Evolutionary conservation across 2,329 filamentous ascomycete species (phyloP), one percentile per base, ranked within the genome.

Genomic region (Thielaviopsis punctulata): DNA sequence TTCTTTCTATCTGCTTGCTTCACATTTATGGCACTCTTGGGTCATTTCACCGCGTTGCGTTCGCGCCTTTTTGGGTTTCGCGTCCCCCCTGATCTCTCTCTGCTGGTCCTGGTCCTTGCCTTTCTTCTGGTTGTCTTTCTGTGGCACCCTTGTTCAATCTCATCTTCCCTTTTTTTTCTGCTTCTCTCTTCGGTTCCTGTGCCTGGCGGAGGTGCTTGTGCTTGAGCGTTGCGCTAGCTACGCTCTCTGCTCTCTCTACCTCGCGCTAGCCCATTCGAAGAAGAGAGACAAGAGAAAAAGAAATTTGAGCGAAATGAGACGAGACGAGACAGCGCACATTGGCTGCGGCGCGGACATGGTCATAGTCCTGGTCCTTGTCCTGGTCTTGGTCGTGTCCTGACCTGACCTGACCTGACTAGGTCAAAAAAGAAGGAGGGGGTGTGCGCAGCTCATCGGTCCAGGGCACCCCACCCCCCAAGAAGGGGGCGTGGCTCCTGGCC

Each of bases 101-200:
- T 27, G 30, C 9, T n/a, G n/a, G n/a, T n/a, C n/a, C n/a, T n/a
- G n/a, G n/a, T n/a, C n/a, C n/a, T n/a, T n/a, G n/a, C n/a, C n/a
- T n/a, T n/a, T n/a, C n/a, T 3, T 36, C 30, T 12, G 13, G 2
- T 36, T 15, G 30, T 36, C 30, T n/a, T n/a, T 36, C 30, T 36
- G n/a, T n/a, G n/a, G 13, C 30, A 36, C 30, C 30, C 30, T 36
- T 2, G 30, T 36, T 36, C 30, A 36, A 12, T 12, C 30, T 36
- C 30, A 36, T 36, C 9, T 36, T 25, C 21, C 25, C 22, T 41
- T n/a, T 25, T 18, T 43, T 36, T 49, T n/a, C n/a, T 36, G n/a
- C n/a, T n/a, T 52, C 55, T 48, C 55, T 55, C 58, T 65, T 64
- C 61, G 61, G 64, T 60, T 58, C 61, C 19, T 52, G 48, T 36